Base-by-base conservation (phyloP, 352 stramenopile species). In the Phytophthora megakarya region DNA sequence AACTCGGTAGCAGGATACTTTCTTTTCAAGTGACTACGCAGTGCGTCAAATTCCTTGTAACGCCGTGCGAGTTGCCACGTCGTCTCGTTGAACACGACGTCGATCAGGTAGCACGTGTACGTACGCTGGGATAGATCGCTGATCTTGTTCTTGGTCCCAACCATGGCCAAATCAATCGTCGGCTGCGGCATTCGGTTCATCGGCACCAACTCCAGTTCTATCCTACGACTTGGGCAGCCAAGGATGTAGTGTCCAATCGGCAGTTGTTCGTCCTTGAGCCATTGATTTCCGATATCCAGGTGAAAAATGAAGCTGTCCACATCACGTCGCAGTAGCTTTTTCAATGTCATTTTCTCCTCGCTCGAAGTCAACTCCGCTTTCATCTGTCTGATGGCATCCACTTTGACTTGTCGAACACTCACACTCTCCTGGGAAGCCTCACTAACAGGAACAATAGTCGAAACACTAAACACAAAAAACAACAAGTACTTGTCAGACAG, bases 21-120 rank as follows among this genome's bases (percentile, higher is more conserved):
- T n/a, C 15, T 57, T 35, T 68, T 70, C 8, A 84, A 43, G 3
- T 76, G 65, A 15, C 46, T 50, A 30, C 79, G 55, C 5, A 86
- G 68, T 9, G 44, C 45, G 45, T 84, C 48, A 26, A 86, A 95
- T 52, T 93, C 82, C 35, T 88, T 89, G 56, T 80, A 95, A 4
- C 86, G 82, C 3, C 84, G 68, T 13, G 73, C 56, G 16, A 93
- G 73, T 48, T 88, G 77, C 86, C 86, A 95, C 38, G 65, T 75
- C 44, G 90, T 76, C 44, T 78, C 78, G 28, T 89, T 88, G 63
- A 88, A 95, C 7, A 65, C 51, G 15, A 95, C 73, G 40, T 90
- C 78, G 48, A 95, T 81, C 37, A 77, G 51, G 65, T 95, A 95
- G 28, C 66, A 65, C 1, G 85, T 94, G 59, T 89, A 94, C 23